Evolutionary conservation across 768 basidiomycete genomes (phyloP).

Genomic region (Auriscalpium vulgare): DNA sequence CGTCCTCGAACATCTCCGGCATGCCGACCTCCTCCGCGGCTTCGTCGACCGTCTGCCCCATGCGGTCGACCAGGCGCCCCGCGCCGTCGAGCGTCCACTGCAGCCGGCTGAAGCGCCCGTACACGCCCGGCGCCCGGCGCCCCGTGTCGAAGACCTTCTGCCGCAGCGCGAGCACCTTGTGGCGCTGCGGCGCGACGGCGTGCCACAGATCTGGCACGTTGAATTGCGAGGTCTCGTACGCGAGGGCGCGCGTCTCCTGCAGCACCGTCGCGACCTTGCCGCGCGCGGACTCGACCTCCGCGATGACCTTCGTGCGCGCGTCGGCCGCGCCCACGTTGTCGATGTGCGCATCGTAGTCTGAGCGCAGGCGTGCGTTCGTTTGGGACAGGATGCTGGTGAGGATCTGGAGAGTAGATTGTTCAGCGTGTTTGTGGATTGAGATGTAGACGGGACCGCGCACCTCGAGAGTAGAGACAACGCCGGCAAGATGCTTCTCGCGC

Average conservation of each 20-base stretch:
- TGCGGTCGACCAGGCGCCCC: constrained; percentile 52
- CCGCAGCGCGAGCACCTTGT: constrained; percentile 56
- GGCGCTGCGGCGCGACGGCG: constrained; percentile 49
- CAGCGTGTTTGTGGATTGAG: constrained; percentile 6
- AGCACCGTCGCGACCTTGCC: constrained; percentile 43
- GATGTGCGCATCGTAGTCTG: constrained; percentile 49
- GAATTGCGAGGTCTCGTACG: constrained; percentile 69
- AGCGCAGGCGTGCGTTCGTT: constrained; percentile 49
- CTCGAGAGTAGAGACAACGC: constrained; percentile 52
- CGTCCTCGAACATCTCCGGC: constrained; percentile 22
- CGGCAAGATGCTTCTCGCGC: constrained; percentile 58
- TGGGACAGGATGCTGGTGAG: constrained; percentile 45
- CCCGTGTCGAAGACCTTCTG: constrained; percentile 63
- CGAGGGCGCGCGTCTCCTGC: constrained; percentile 57
- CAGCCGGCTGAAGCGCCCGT: constrained; percentile 52
- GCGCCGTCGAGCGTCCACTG: constrained; percentile 66
- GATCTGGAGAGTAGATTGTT: constrained; percentile 24
- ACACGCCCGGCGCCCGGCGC: constrained; percentile 45
- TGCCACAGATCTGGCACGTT: constrained; percentile 59
- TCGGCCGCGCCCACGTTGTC: constrained; percentile 40
- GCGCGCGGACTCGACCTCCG: constrained; percentile 42
- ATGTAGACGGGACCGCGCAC: constrained; percentile 24
- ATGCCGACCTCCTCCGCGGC: constrained; percentile 57
- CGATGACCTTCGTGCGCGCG: constrained; percentile 37
- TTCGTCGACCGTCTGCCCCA: constrained; percentile 71